A percentile compares a stretch with the other conserved stretches of the same genome.
Conservation (phyloP, 495 filamentous ascomycete genomes). For the Aspergillus sclerotioniger region DNA sequence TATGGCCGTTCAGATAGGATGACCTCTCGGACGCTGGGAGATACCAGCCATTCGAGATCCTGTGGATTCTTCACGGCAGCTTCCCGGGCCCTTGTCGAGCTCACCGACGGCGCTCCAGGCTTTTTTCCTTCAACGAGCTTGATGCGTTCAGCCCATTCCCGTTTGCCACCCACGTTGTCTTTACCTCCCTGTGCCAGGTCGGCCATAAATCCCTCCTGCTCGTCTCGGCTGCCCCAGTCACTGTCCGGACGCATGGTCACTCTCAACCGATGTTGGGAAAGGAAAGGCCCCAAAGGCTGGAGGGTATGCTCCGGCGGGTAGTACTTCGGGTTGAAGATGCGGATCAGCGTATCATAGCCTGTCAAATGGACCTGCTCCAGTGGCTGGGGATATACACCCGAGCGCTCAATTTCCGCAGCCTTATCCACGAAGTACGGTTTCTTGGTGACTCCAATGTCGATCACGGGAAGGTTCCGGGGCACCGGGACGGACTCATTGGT, state of each 20-base stretch:
- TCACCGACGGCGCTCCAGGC: constrained; percentile 58
- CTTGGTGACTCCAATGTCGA: constrained; percentile 83
- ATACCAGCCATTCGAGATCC: constrained; percentile 61
- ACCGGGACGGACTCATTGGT: constrained; percentile 7
- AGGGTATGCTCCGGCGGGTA: constrained; percentile 61
- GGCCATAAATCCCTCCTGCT: constrained; percentile 59
- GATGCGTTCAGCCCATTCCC: constrained; percentile 69
- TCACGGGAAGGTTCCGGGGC: constrained; percentile 27
- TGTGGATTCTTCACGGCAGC: constrained; percentile 55
- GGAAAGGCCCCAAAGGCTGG: constrained; percentile 62
- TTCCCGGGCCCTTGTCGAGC: constrained; percentile 76
- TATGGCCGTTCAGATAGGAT: constrained; percentile 43
- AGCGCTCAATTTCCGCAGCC: constrained; percentile 60
- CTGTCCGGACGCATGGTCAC: constrained; percentile 70
- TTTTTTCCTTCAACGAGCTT: constrained; percentile 63
- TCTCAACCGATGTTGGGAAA: constrained; percentile 64
- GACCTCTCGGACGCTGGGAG: constrained; percentile 60
- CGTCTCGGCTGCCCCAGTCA: constrained; percentile 59
- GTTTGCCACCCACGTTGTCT: constrained; percentile 56
- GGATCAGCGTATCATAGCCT: constrained; percentile 84
- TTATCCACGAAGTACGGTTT: constrained; percentile 87
- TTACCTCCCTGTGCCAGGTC: constrained; percentile 48
- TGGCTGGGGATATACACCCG: constrained; percentile 45
- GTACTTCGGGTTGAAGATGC: constrained; percentile 81
- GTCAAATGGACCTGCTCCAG: constrained; percentile 73